Evolutionary conservation across 2,329 filamentous ascomycete species (phyloP), one percentile per base, ranked within the genome.

Genomic region (Hypoxylon sp.): DNA sequence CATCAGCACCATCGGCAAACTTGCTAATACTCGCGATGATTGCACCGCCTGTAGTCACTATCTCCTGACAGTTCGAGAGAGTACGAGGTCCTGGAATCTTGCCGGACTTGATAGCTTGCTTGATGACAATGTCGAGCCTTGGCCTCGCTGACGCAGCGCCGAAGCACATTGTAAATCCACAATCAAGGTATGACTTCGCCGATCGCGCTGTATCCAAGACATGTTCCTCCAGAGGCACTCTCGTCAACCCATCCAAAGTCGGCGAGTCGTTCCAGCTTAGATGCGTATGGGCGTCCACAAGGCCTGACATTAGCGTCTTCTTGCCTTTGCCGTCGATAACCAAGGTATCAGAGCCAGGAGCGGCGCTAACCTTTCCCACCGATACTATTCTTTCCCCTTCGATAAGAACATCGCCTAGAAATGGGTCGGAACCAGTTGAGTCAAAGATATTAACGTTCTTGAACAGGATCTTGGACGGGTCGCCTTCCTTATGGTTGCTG

Each of bases 121-220:
- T 65, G 31, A 79, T 71, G 2, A 77, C 77, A 9, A 74, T 58
- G 50, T 79, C 78, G 0, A 78, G 65, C 7, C 75, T 64, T 7
- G 74, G 69, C 43, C 78, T 75, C 1, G 76, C 75, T 2, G 75
- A 74, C 3, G 76, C 76, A 0, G 75, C 75, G 1, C 75, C 75
- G 38, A 73, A 78, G 42, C 71, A 76, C 75, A 78, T 78, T 0
- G 77, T 79, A 59, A 78, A 79, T 0, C 76, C 77, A 3, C 71
- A 76, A 57, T 80, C 76, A 5, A 78, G 62, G 51, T 73, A 79
- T 32, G 67, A 72, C 57, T 72, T 67, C 0, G 77, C 77, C 21
- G 65, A 69, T 20, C 68, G 65, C 3, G 73, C 72, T 0, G 77
- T 78, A 4, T 75, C 55, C 0, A 79, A 63, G 0, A 73, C 73